Evolutionary conservation across 2,329 filamentous ascomycete genomes (phyloP).

Genomic region (Neopestalotiopsis clavispora): DNA sequence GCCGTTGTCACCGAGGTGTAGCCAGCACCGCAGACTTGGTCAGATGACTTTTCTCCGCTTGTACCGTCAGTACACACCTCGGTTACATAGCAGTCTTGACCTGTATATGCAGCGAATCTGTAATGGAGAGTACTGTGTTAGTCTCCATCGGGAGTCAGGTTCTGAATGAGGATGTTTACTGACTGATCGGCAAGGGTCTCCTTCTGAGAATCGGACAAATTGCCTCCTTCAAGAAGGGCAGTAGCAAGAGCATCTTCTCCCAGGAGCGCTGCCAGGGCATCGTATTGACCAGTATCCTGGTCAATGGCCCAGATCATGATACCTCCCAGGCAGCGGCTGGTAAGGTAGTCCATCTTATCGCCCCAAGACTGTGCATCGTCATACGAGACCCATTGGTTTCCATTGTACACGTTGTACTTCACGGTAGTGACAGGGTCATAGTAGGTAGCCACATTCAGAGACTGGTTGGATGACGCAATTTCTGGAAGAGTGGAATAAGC

Average conservation of each 20-base stretch:
- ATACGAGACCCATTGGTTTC: conserved; percentile 37
- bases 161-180: no score
- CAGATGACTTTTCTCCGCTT: conserved; percentile 21
- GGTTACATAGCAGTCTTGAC: conserved; percentile 33
- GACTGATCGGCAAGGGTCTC: no score
- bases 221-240: no score
- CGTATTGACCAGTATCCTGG: no score
- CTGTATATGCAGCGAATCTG: conserved; percentile 24
- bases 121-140: no score
- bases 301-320: conserved; percentile 13
- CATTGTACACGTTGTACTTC: conserved; percentile 31
- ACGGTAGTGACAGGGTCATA: conserved; percentile 27
- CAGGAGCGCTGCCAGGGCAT: no score
- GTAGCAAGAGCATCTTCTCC: no score
- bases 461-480: conserved; percentile 23
- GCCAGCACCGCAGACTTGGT: conserved; percentile 20
- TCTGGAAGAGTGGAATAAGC: no score
- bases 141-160: no score
- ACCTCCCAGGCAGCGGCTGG: conserved; percentile 30
- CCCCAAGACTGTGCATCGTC: conserved; percentile 35
- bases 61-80: no score
- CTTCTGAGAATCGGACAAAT: no score
- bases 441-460: conserved; percentile 25
- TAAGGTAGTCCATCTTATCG: conserved; percentile 32
- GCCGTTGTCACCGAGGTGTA: not conserved